Evolutionary conservation across 2,329 filamentous ascomycete species (phyloP), one percentile per base, ranked within the genome.

Genomic region (Claviceps pusilla): DNA sequence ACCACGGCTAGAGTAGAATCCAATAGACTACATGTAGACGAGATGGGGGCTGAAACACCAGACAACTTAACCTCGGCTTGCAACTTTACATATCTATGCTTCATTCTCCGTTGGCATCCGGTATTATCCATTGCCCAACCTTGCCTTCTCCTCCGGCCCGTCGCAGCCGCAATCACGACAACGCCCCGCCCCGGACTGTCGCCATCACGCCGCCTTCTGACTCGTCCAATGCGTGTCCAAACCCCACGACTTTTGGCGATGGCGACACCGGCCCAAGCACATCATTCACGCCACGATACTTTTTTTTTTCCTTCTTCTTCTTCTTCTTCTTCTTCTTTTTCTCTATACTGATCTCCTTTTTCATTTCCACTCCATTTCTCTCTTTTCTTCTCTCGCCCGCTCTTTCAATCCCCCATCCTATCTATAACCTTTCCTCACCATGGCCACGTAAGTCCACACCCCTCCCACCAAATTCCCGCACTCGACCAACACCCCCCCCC

Each of bases 261-360:
- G 48, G 53, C 53, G 53, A 51, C 54, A 49, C 48, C 48, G 37
- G 42, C 19, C 51, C 12, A 19, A 39, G 29, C 28, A 28, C 46
- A n/a, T 29, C 46, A 24, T 48, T 11, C 46, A 19, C 37, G 37
- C 37, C 37, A 41, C 37, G 37, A 46, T 16, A 28, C 10, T 24
- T 28, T 45, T 12, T 6, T 2, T 45, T 37, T 9, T 12, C 10
- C 10, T 19, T 19, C 3, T 24, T 28, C 28, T 12, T 4, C 10
- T 12, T 12, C 10, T 45, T 45, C 10, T 19, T 19, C 3, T 24
- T 28, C 28, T 12, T 4, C 10, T 12, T 14, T 28, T 45, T 45
- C 19, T 45, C 10, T 3, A 19, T 11, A 45, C 9, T 37, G 35
- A 9, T 37, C 5, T 37, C 2, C 9, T 37, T 9, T 9, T 37